Evolutionary conservation across 768 basidiomycete genomes (phyloP).

Genomic region (Russula emetica): DNA sequence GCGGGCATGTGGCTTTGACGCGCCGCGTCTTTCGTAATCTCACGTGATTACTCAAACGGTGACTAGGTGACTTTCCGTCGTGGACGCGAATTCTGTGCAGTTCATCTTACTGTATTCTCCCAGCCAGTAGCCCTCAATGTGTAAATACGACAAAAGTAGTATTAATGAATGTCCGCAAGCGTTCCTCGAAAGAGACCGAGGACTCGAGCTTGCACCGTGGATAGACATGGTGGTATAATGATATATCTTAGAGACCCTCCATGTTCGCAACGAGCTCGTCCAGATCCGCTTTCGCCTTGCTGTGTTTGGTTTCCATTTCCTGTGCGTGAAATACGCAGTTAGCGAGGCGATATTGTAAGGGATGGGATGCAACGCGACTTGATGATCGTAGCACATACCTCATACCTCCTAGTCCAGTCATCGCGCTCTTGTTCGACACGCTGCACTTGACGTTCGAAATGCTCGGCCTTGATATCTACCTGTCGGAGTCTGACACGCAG

Average conservation of each 20-base stretch:
- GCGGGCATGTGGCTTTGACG: background rate
- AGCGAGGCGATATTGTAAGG: background rate
- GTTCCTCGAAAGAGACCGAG: slow-evolving; percentile 1
- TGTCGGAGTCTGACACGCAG: slow-evolving; percentile 68
- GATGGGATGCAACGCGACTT: background rate
- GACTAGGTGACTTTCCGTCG: too few relatives aligned
- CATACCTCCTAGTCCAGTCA: slow-evolving; percentile 89
- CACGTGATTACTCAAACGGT: background rate
- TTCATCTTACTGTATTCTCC: background rate
- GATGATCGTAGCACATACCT: slow-evolving; percentile 50
- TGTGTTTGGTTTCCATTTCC: slow-evolving; percentile 71
- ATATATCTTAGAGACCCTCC: slow-evolving; percentile 40
- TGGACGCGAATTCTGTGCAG: too few relatives aligned
- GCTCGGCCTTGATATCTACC: slow-evolving; percentile 98
- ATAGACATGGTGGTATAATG: background rate
- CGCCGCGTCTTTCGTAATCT: background rate
- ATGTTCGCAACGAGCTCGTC: slow-evolving; percentile 76
- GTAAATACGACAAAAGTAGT: slow-evolving; percentile 4
- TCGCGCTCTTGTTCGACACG: slow-evolving; percentile 90
- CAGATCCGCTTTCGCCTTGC: slow-evolving; percentile 70
- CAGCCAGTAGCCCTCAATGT: background rate
- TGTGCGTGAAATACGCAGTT: slow-evolving; percentile 34
- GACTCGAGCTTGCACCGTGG: background rate
- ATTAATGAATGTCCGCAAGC: background rate
- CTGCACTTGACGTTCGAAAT: slow-evolving; percentile 89